These are phyloP conservation scores for Termitomyces bulborhizus DNA, from an alignment of 768 basidiomycete genomes.

Conservation along the genomic window DNA sequence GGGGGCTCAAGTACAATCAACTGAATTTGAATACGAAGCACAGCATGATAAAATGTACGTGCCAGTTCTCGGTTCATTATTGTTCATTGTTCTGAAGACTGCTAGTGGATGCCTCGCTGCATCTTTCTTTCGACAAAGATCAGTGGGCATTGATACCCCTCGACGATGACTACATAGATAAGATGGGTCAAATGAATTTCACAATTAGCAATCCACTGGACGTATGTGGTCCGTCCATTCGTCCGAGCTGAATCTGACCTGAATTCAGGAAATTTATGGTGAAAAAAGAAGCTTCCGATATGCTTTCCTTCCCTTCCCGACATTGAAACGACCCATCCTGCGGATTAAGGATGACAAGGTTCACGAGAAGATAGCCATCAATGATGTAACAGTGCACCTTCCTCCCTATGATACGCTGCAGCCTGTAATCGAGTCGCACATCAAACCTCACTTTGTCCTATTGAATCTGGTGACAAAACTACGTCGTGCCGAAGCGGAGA, in stretches of 20 bases:
- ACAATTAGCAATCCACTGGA: not conserved
- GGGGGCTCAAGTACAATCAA: not conserved
- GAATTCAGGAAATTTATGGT: not conserved
- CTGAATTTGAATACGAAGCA: not conserved
- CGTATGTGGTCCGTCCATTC: not conserved
- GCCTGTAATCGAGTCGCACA: not conserved
- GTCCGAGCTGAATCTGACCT: not conserved
- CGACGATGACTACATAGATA: not conserved
- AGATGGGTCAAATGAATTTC: not conserved
- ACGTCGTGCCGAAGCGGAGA: not conserved
- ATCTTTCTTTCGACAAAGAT: not conserved
- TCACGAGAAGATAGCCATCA: not conserved
- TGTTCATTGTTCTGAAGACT: not conserved
- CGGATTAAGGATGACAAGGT: not conserved
- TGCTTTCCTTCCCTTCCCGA: not conserved
- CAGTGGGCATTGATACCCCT: not conserved
- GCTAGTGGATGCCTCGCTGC: not conserved
- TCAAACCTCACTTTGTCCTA: not conserved
- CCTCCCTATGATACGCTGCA: not conserved
- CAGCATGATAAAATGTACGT: not conserved
- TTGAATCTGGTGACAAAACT: not conserved
- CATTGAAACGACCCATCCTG: not conserved
- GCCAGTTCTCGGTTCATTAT: not conserved
- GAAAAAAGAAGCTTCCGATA: not conserved
- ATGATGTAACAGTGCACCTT: not conserved